phyloP scores from a whole-genome alignment of 176 grass and related monocot species.

The Triticum dicoccoides region DNA sequence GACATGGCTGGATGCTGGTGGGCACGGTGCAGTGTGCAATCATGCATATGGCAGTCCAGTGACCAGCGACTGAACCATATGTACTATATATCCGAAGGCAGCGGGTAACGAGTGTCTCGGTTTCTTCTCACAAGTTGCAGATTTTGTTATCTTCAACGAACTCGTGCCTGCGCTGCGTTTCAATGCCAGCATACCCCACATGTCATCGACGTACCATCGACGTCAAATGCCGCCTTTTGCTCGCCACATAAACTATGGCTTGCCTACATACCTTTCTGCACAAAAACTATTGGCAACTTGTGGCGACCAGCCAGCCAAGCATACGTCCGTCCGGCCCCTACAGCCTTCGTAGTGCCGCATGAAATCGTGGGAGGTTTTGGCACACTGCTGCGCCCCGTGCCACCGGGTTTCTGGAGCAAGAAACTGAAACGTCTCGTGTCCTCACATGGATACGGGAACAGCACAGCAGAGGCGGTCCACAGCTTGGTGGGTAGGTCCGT shows the following conservation, averaged over 20 bases:
- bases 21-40: neutral
- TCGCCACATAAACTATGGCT: neutral
- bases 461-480: conserved; percentile 17
- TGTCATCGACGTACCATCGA: neutral
- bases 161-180: neutral
- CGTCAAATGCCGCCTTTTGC: neutral
- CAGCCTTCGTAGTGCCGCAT: conserved; percentile 36
- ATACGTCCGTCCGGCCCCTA: neutral
- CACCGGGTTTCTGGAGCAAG: conserved; percentile 32
- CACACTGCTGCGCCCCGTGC: neutral
- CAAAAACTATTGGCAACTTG: neutral
- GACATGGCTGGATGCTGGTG: neutral
- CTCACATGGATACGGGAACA: conserved; percentile 23
- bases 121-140: neutral
- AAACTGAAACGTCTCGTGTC: conserved; percentile 7
- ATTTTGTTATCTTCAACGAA: neutral
- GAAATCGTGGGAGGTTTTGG: conserved; percentile 57
- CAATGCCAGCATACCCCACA: neutral
- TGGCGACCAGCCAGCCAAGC: neutral
- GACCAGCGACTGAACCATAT: neutral
- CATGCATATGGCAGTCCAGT: neutral
- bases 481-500: conserved; percentile 13
- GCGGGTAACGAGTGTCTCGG: neutral
- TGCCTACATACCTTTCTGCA: neutral
- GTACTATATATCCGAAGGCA: neutral